Percentiles rank a stretch among this genome's conserved stretches.
Evolutionary conservation across 345 rosid species (phyloP).

Genomic region (Kandelia obovata): DNA sequence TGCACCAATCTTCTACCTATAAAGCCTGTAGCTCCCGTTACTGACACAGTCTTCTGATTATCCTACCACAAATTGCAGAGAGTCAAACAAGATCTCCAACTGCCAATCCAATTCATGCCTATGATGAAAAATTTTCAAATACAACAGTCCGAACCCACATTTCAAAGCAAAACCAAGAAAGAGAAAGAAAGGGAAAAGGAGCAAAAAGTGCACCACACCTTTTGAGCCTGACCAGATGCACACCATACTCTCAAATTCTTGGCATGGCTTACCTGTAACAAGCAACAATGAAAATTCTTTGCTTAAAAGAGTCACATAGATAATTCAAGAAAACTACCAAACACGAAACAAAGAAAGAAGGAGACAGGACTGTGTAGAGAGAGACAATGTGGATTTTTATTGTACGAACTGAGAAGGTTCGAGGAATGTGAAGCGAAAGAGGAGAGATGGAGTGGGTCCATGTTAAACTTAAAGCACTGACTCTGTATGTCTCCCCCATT

Average conservation of each 20-base stretch:
- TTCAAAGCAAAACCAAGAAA: background rate
- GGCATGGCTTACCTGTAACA: constrained; percentile 32
- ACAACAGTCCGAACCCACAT: background rate
- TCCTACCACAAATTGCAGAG: constrained; percentile 34
- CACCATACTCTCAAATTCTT: constrained; percentile 44
- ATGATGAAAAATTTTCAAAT: background rate
- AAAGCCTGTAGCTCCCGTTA: constrained; percentile 96
- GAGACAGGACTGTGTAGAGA: background rate
- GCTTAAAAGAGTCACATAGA: background rate
- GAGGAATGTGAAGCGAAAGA: constrained; percentile 30
- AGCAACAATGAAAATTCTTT: background rate
- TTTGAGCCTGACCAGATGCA: constrained; percentile 41
- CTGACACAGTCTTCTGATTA: constrained; percentile 68
- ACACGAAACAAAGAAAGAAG: background rate
- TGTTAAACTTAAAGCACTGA: constrained; percentile 40
- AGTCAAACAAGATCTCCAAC: constrained; percentile 17
- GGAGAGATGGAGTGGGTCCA: constrained; percentile 53
- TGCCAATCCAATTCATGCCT: background rate
- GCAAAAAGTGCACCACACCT: constrained; percentile 29
- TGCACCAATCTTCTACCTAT: constrained; percentile 80
- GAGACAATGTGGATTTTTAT: background rate
- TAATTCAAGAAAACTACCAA: background rate
- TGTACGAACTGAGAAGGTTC: constrained; percentile 32
- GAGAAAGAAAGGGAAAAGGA: background rate
- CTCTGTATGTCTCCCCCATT: constrained; percentile 44